phyloP scores from a whole-genome alignment of 2,329 filamentous ascomycete species.

The Colletotrichum sp. region DNA sequence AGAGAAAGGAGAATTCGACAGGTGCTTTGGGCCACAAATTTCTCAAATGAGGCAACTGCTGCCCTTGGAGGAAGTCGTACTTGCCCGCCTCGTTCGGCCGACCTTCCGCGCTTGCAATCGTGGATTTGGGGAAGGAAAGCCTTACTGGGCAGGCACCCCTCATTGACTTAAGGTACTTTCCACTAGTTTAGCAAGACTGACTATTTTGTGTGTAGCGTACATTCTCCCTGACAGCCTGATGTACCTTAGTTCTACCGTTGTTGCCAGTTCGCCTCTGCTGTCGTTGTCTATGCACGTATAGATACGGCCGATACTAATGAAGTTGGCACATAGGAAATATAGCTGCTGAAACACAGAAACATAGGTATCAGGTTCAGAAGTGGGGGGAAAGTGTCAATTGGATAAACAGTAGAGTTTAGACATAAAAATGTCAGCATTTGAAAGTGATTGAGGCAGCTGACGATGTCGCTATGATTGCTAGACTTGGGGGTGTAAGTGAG shows the following conservation, averaged over 20 bases:
- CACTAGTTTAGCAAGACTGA: not conserved
- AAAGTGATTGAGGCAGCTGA: not conserved
- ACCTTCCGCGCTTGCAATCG: not conserved
- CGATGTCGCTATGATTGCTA: not conserved
- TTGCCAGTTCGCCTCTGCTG: not conserved
- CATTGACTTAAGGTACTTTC: not conserved
- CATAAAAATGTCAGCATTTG: not conserved
- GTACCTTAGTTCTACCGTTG: not conserved
- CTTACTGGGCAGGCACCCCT: not conserved
- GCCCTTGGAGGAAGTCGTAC: not conserved
- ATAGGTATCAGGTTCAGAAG: not conserved
- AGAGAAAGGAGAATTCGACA: not conserved
- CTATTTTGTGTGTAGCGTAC: not conserved
- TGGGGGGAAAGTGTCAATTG: fast-evolving
- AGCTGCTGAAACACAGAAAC: not conserved
- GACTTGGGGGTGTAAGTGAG: not conserved
- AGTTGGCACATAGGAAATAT: not conserved
- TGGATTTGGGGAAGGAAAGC: not conserved
- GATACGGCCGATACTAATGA: not conserved
- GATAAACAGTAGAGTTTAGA: not conserved
- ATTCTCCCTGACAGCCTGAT: not conserved
- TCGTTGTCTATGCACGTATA: not conserved
- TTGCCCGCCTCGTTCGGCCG: not conserved
- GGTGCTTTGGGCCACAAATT: not conserved
- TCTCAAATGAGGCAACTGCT: not conserved